Base-by-base conservation (phyloP, 2,329 filamentous ascomycete genomes). In the Lachnellula cervina region DNA sequence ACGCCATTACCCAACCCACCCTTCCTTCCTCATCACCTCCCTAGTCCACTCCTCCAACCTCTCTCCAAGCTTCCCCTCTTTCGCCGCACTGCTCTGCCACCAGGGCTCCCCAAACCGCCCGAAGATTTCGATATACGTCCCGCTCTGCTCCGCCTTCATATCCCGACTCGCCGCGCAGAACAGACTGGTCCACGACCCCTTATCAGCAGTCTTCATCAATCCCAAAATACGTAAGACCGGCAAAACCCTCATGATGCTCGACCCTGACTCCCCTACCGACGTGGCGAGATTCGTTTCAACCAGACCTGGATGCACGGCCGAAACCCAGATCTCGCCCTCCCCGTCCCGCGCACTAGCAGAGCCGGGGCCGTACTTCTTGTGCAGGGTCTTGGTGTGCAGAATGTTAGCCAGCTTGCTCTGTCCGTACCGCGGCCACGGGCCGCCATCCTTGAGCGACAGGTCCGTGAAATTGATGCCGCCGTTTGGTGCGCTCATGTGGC, bases 381-480 rank as follows among this genome's bases (percentile, higher is more conserved):
- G 60, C 42, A 76, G 59, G 13, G 64, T 68, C 55, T 65, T 70
- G n/a, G 71, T 61, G 61, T 76, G 73, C 38, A 77, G 67, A 23
- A 77, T 66, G 53, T 76, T 77, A 50, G 71, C 74, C 5, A 76
- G 71, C 63, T 77, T 77, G 63, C 68, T 70, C 63, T 76, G 73
- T 14, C 72, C 74, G 62, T 77, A 77, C 11, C 72, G 69, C 55
- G 68, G 67, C 70, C 63, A 71, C 54, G 59, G 11, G 11, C 68
- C 64, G 11, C 64, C 63, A 55, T 72, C 69, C 54, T 69, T 68
- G 50, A 69, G 66, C 6, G 57, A 54, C 7, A 56, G 43, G 25
- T 63, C 57, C 1, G 44, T 42, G 21, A 64, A 62, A 38, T 62
- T 58, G 48, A 64, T 62, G 1, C 60, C 62, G 14, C 46, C 40